Evolutionary conservation across 139 green algal genomes (phyloP).

Genomic region (Chlamydomonas sp.): DNA sequence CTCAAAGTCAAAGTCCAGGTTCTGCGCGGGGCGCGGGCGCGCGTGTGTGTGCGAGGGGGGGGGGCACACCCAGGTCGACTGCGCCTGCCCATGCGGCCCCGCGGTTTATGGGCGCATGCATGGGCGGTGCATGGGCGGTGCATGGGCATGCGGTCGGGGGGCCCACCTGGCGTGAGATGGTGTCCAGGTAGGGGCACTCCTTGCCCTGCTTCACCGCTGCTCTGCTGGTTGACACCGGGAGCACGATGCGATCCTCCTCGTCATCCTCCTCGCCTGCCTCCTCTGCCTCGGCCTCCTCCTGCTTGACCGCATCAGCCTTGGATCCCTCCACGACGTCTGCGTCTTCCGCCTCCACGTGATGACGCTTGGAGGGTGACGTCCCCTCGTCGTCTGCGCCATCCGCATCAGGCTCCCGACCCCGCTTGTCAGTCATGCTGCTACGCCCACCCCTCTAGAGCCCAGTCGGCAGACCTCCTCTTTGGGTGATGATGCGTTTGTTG

Average conservation of each 20-base stretch:
- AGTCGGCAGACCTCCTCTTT: too few species aligned
- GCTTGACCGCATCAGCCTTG: constrained; percentile 1
- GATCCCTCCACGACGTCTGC: background rate
- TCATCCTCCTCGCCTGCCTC: background rate
- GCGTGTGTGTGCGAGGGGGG: background rate
- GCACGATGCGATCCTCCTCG: constrained; percentile 17
- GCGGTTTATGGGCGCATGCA: background rate
- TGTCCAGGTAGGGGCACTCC: constrained; percentile 97
- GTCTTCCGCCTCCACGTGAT: too few species aligned
- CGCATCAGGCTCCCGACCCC: too few species aligned
- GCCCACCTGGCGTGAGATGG: constrained; percentile 71
- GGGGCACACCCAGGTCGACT: background rate
- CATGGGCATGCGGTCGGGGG: background rate
- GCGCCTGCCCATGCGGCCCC: background rate
- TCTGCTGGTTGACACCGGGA: constrained; percentile 37
- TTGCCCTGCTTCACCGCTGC: constrained; percentile 46
- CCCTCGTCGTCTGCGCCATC: too few species aligned
- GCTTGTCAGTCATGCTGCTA: too few species aligned
- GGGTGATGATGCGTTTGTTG: too few species aligned
- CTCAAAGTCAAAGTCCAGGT: constrained; percentile 99
- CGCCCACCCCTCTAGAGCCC: too few species aligned
- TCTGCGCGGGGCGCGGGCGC: constrained; percentile 32
- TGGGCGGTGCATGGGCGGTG: background rate
- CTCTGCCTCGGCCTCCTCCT: background rate
- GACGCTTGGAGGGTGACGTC: too few species aligned